Conservation (phyloP, 129 eudicot genomes). For the Arctium minus region DNA sequence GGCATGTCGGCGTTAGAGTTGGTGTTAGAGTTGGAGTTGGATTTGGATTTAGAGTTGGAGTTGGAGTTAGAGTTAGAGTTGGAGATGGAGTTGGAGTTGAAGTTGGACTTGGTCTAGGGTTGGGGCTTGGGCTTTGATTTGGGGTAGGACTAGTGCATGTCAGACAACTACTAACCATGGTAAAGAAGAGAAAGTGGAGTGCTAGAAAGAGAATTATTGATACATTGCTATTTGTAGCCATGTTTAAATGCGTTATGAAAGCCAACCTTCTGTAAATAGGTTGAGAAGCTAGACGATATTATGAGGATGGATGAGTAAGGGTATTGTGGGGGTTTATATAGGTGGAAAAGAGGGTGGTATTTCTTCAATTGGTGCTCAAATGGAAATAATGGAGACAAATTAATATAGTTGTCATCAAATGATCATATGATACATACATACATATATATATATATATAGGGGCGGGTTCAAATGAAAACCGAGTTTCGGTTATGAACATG, state of each 20-base stretch:
- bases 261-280: neutral
- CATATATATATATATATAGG: too few relatives aligned
- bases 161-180: conserved; percentile 28
- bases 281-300: neutral
- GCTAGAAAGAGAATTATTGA: conserved; percentile 32
- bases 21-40: neutral
- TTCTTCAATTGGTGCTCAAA: neutral
- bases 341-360: neutral
- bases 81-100: neutral
- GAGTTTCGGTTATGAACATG: too few relatives aligned
- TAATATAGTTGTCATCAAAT: neutral
- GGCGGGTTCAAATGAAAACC: too few relatives aligned
- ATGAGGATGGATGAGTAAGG: neutral
- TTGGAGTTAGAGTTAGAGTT: neutral
- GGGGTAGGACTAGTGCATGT: conserved; percentile 23
- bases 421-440: neutral
- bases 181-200: conserved; percentile 43
- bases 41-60: neutral
- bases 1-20: conserved; percentile 19
- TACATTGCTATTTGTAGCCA: conserved; percentile 33
- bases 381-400: neutral
- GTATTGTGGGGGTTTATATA: neutral
- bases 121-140: neutral
- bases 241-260: conserved; percentile 4
- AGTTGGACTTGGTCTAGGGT: neutral